Percentiles rank a stretch among this genome's conserved stretches.
Evolutionary conservation across 2,329 filamentous ascomycete species (phyloP).

Genomic region (Diaporthe caulivora): DNA sequence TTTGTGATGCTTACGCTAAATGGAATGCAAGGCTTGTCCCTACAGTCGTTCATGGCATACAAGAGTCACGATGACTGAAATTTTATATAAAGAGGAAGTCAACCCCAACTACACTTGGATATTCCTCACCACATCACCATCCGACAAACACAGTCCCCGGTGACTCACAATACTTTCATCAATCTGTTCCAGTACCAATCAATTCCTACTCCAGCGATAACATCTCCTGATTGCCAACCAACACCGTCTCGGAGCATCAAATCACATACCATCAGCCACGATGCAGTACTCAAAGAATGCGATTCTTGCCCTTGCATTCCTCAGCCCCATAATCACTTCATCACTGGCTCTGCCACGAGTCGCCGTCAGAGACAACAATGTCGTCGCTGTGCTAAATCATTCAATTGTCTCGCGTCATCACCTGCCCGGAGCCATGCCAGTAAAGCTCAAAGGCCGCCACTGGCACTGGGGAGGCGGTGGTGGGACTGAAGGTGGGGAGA

Average conservation of each 20-base stretch:
- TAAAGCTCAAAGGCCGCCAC: conserved; percentile 3
- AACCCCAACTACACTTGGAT: background rate
- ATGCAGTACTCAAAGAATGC: conserved; percentile 35
- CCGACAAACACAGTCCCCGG: background rate
- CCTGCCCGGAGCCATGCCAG: conserved; percentile 13
- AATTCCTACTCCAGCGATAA: background rate
- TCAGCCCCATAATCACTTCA: conserved; percentile 35
- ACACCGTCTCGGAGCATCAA: background rate
- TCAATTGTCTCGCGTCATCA: background rate
- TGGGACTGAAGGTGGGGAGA: background rate
- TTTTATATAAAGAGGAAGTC: background rate
- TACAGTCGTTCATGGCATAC: background rate
- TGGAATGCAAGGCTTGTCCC: too few relatives aligned
- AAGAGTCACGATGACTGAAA: background rate
- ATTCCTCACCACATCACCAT: background rate
- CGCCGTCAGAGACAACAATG: conserved; percentile 5
- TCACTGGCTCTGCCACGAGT: conserved; percentile 9
- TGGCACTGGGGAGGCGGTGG: background rate
- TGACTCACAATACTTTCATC: background rate
- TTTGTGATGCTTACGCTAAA: background rate
- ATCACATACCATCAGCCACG: background rate
- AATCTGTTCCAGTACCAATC: background rate
- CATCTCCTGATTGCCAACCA: background rate
- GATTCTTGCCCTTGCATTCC: conserved; percentile 28
- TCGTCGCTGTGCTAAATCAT: background rate